A percentile compares a stretch with the other conserved stretches of the same genome.
These are phyloP conservation scores for Colletotrichum falcatum DNA, from an alignment of 2,329 filamentous ascomycete genomes.

Conservation along the genomic window DNA sequence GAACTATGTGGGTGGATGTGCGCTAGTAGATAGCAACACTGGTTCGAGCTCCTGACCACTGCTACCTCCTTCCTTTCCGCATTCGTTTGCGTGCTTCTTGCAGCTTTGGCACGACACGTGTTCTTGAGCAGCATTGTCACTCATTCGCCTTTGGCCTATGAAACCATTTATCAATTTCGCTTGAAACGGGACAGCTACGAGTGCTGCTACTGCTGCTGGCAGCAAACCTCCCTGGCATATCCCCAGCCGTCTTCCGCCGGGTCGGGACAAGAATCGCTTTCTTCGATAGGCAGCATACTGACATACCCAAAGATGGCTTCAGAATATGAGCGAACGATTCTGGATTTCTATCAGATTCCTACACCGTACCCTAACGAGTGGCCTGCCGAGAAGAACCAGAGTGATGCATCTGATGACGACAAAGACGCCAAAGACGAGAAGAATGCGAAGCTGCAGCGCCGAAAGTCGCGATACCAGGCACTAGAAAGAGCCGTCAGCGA, in stretches of 20 bases:
- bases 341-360: conserved; percentile 90
- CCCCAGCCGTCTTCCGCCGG: conserved; percentile 4
- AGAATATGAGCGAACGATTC: conserved; percentile 80
- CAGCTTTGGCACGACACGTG: conserved; percentile 1
- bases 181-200: conserved; percentile 23
- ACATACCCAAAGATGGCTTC: conserved; percentile 46
- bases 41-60: conserved; percentile 11
- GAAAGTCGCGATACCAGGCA: conserved; percentile 85
- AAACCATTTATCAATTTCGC: conserved; percentile 1
- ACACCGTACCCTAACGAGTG: conserved; percentile 84
- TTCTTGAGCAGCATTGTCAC: conserved; percentile 2
- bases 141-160: conserved; percentile 14
- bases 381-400: conserved; percentile 84
- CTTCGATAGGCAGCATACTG: not conserved
- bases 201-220: conserved; percentile 4
- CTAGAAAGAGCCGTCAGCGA: conserved; percentile 81
- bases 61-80: not conserved
- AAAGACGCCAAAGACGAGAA: conserved; percentile 62
- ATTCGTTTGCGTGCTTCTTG: not conserved
- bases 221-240: conserved; percentile 27
- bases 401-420: conserved; percentile 74
- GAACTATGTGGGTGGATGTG: not conserved
- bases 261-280: conserved; percentile 9
- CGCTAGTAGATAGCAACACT: conserved; percentile 6
- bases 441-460: conserved; percentile 65